Conservation (phyloP, 129 eudicot genomes). For the Gnaphalium uliginosum region DNA sequence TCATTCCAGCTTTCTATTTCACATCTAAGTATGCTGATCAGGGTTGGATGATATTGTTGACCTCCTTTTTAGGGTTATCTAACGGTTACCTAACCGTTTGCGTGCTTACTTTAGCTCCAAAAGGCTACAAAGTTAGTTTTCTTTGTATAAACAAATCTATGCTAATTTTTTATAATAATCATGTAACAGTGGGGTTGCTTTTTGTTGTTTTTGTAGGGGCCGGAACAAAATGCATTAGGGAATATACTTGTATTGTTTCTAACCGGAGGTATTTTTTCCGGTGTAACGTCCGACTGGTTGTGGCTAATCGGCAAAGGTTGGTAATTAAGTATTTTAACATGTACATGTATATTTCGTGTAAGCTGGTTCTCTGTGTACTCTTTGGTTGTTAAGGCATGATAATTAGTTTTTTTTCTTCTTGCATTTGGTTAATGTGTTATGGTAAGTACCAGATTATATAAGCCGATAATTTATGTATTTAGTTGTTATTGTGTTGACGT, state of each 20-base stretch:
- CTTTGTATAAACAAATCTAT: neutral
- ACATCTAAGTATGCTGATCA: conserved; percentile 49
- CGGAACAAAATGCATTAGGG: conserved; percentile 60
- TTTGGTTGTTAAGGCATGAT: too few relatives aligned
- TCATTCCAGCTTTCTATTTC: conserved; percentile 51
- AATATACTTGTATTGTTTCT: conserved; percentile 47
- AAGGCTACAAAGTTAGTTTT: conserved; percentile 49
- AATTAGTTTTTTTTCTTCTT: too few relatives aligned
- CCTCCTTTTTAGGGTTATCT: conserved; percentile 47
- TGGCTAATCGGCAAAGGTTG: conserved; percentile 64
- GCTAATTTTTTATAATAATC: too few relatives aligned
- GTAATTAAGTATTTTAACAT: conserved; percentile 8
- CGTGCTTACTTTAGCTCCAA: conserved; percentile 46
- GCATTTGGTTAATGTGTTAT: too few relatives aligned
- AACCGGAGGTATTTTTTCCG: conserved; percentile 41
- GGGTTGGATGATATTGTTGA: conserved; percentile 49
- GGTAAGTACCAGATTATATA: too few relatives aligned
- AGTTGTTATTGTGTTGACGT: too few relatives aligned
- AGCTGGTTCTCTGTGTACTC: too few relatives aligned
- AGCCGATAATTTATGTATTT: too few relatives aligned
- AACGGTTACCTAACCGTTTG: conserved; percentile 53
- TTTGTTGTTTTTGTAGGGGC: conserved; percentile 36
- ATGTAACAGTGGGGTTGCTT: neutral
- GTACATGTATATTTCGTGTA: too few relatives aligned
- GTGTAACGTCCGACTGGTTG: conserved; percentile 46